A percentile compares a stretch with the other conserved stretches of the same genome.
Conservation (phyloP, 2,329 filamentous ascomycete species). For the Sporothrix luriei region DNA sequence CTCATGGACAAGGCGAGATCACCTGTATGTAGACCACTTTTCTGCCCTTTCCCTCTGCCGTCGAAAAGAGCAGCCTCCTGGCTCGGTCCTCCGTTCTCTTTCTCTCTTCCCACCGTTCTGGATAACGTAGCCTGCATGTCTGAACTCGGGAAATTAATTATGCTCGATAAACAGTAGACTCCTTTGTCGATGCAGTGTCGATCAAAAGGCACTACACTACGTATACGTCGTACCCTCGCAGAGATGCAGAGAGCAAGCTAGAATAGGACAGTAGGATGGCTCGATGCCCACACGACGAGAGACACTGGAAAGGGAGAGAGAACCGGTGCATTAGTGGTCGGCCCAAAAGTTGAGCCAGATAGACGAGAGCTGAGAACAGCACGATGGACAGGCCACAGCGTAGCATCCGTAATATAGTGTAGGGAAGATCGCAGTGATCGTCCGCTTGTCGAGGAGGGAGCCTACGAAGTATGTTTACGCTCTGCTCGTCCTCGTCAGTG, state of each 20-base stretch:
- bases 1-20: background rate
- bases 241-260: too few species aligned
- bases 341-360: background rate
- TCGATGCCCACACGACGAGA: background rate
- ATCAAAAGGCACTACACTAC: background rate
- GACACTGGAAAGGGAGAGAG: slow-evolving; percentile 5
- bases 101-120: background rate
- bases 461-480: background rate
- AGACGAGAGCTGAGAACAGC: background rate
- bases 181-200: slow-evolving; percentile 2
- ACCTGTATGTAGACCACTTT: background rate
- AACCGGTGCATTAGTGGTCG: background rate
- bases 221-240: too few species aligned
- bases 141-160: slow-evolving; percentile 24
- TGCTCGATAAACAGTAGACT: background rate
- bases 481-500: background rate
- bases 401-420: too few species aligned
- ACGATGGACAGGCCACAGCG: background rate
- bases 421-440: background rate
- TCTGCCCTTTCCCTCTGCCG: background rate
- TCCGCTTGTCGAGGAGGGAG: background rate
- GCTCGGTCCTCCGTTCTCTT: too few species aligned
- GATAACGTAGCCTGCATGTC: slow-evolving; percentile 8
- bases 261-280: too few species aligned
- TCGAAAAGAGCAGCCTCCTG: background rate